Evolutionary conservation across 148 eudicot genomes (phyloP), one percentile per base, ranked within the genome.

Genomic region (Cornus florida): DNA sequence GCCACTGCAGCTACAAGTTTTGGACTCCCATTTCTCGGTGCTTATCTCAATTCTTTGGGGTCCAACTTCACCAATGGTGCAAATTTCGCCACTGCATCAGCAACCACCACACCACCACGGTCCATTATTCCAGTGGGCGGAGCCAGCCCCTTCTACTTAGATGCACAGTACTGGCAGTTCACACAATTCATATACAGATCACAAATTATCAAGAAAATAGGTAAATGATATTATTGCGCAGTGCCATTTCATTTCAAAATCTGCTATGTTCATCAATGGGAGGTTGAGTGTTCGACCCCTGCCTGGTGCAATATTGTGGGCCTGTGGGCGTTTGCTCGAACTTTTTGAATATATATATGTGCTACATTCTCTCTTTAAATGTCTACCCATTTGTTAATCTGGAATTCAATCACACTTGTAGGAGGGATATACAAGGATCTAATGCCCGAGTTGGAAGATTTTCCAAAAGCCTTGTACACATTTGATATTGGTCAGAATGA

Each of bases 401-500:
- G 48, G 8, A 43, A 43, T n/a, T 31, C 20, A 32, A 68, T 68
- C 38, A 68, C 24, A 32, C 10, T 24, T 68, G 74, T n/a, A 72
- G 87, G 89, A 31, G 86, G 84, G 20, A 73, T 81, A 17, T 88
- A 76, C 67, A 69, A 75, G 73, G 78, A 53, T 32, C 22, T 84
- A 13, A 33, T 88, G 80, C 89, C 91, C 1, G 69, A 76, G 72
- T 84, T 78, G 62, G 84, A 84, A 10, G 50, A 82, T 79, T 88
- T 88, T 77, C 23, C 78, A 14, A 66, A 75, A 12, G 91, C 86
- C 10, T 67, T 88, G 1, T 88, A 86, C 70, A 86, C 87, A 0
- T 79, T 88, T 50, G 91, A 86, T 62, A 86, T 88, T 48, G 91
- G 91, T 59, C 87, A 86, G 79, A 86, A 86, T 69, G 91, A 88